Evolutionary conservation across 1,284 basidiomycete genomes (phyloP).

Genomic region (Neolentinus lepideus): DNA sequence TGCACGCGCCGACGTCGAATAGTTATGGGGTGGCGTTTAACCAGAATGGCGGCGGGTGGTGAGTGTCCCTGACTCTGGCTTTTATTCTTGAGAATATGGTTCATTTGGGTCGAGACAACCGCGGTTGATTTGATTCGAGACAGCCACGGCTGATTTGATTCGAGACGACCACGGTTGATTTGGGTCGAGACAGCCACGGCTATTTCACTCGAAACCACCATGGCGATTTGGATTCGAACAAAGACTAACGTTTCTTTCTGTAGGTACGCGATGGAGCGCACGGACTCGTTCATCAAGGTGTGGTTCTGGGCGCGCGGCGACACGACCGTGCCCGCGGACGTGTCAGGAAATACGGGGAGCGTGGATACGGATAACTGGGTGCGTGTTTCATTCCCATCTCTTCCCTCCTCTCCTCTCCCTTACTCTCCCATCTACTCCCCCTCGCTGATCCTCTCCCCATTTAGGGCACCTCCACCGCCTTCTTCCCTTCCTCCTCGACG

Average conservation of each 20-base stretch:
- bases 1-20: slow-evolving; percentile 31
- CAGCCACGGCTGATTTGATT: too few species aligned
- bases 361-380: slow-evolving; percentile 46
- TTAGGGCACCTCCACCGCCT: slow-evolving; percentile 47
- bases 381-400: slow-evolving; percentile 7
- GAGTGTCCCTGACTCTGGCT: slow-evolving; percentile 8
- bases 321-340: slow-evolving; percentile 35
- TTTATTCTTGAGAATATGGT: too few species aligned
- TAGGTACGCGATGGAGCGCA: slow-evolving; percentile 50
- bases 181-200: too few species aligned
- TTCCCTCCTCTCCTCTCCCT: neutral
- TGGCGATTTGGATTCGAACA: too few species aligned
- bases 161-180: too few species aligned
- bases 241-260: neutral
- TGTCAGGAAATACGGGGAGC: slow-evolving; percentile 21
- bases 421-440: neutral
- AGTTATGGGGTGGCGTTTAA: slow-evolving; percentile 62
- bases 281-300: slow-evolving; percentile 37
- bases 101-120: too few species aligned
- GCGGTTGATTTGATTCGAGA: too few species aligned
- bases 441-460: neutral
- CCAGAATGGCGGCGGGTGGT: slow-evolving; percentile 55
- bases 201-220: too few species aligned
- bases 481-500: slow-evolving; percentile 44
- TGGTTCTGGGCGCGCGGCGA: slow-evolving; percentile 52